Evolutionary conservation across 495 filamentous ascomycete species (phyloP).

Genomic region (Coniosporium apollinis): DNA sequence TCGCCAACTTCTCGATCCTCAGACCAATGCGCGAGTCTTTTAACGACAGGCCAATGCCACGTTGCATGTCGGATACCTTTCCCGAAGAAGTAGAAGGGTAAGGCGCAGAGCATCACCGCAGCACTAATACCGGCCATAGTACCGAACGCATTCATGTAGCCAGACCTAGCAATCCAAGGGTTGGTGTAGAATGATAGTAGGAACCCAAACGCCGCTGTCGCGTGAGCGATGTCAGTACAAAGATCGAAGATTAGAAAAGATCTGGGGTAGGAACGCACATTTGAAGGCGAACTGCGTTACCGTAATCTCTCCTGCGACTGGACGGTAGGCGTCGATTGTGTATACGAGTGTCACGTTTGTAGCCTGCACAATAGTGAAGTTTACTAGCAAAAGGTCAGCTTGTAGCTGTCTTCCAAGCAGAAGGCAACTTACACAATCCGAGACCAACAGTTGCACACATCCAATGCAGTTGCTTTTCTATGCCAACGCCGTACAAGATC

Average conservation of each 20-base stretch:
- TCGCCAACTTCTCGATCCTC: conserved; percentile 6
- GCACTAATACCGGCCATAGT: conserved; percentile 31
- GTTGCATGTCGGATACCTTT: conserved; percentile 29
- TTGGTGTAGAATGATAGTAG: conserved; percentile 43
- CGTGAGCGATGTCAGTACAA: neutral
- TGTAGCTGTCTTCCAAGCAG: neutral
- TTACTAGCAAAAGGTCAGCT: conserved; percentile 17
- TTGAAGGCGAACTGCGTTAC: conserved; percentile 37
- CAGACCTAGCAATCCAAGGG: conserved; percentile 34
- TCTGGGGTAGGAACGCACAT: conserved; percentile 13
- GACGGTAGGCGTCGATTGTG: conserved; percentile 37
- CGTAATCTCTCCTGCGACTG: conserved; percentile 35
- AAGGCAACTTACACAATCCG: conserved; percentile 9
- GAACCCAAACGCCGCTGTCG: conserved; percentile 35
- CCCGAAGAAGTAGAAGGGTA: conserved; percentile 33
- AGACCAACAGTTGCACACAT: conserved; percentile 37
- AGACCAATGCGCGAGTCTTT: neutral
- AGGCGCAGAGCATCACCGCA: conserved; percentile 20
- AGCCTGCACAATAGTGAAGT: conserved; percentile 33
- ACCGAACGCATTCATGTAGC: conserved; percentile 34
- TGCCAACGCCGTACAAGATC: conserved; percentile 35
- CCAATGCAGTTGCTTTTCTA: conserved; percentile 34
- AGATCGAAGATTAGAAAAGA: neutral
- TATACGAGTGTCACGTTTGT: conserved; percentile 38
- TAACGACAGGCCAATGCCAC: conserved; percentile 29